phyloP scores from a whole-genome alignment of 225 moss, liverwort and hornwort genomes.

The Climacium dendroides region DNA sequence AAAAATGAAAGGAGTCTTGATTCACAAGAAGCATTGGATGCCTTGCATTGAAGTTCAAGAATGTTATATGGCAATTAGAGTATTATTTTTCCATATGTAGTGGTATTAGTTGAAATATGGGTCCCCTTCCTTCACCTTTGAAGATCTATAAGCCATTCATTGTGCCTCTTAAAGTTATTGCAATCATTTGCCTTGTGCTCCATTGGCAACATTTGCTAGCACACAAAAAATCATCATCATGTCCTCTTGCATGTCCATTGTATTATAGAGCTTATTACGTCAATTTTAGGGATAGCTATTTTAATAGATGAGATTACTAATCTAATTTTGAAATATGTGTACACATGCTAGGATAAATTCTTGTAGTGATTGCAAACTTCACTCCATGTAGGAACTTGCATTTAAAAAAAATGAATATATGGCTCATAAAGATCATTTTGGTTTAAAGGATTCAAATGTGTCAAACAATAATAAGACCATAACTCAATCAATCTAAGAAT shows the following conservation, averaged over 20 bases:
- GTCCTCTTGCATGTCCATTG: not conserved
- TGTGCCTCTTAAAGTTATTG: too few species aligned
- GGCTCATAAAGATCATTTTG: not conserved
- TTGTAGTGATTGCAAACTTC: not conserved
- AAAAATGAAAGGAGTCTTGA: not conserved
- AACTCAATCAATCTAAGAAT: not conserved
- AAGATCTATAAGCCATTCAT: too few species aligned
- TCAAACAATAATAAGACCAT: not conserved
- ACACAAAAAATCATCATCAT: not conserved
- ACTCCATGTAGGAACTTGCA: not conserved
- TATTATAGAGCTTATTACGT: not conserved
- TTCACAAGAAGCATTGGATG: accelerated
- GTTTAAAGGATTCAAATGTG: not conserved
- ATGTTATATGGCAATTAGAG: not conserved
- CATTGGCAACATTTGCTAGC: not conserved
- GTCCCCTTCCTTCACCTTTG: too few species aligned
- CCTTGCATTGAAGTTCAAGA: not conserved
- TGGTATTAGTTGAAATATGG: not conserved
- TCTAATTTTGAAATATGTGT: not conserved
- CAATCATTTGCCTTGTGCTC: not conserved
- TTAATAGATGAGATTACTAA: not conserved
- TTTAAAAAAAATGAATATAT: not conserved
- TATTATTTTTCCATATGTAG: not conserved
- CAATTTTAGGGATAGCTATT: not conserved
- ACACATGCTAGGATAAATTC: not conserved